Evolutionary conservation across 306 rosid genomes (phyloP).

Genomic region (Cyclanthera cordifolia): DNA sequence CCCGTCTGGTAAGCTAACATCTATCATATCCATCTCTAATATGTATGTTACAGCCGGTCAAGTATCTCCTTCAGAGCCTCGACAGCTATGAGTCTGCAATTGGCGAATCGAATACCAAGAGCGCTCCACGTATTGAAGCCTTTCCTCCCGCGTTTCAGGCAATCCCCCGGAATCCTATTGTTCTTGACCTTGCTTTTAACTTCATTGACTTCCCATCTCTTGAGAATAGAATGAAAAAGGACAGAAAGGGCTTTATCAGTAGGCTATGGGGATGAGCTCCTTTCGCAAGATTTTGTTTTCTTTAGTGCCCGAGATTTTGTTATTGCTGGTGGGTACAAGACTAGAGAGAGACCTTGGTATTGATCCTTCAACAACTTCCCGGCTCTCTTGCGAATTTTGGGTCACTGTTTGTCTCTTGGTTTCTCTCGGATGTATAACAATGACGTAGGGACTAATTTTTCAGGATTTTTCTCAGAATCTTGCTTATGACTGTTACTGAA

Average conservation of each 20-base stretch:
- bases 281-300: background rate
- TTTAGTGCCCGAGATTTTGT: background rate
- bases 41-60: conserved; percentile 23
- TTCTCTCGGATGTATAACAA: background rate
- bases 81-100: conserved; percentile 38
- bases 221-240: conserved; percentile 44
- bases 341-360: background rate
- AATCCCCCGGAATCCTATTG: conserved; percentile 44
- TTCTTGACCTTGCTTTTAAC: conserved; percentile 41
- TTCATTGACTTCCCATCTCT: conserved; percentile 49
- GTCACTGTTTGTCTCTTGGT: background rate
- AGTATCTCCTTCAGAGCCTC: conserved; percentile 42
- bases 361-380: conserved; percentile 1
- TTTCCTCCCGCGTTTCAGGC: conserved; percentile 38
- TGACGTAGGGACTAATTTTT: background rate
- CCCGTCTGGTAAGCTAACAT: background rate
- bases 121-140: conserved; percentile 30
- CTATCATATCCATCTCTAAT: background rate
- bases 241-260: conserved; percentile 40
- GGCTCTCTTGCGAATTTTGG: background rate
- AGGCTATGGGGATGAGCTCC: conserved; percentile 45
- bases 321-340: background rate
- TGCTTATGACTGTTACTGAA: background rate
- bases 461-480: background rate
- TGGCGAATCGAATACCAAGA: conserved; percentile 27